phyloP scores from a whole-genome alignment of 2,329 filamentous ascomycete genomes.

The Didymella arachidicola region DNA sequence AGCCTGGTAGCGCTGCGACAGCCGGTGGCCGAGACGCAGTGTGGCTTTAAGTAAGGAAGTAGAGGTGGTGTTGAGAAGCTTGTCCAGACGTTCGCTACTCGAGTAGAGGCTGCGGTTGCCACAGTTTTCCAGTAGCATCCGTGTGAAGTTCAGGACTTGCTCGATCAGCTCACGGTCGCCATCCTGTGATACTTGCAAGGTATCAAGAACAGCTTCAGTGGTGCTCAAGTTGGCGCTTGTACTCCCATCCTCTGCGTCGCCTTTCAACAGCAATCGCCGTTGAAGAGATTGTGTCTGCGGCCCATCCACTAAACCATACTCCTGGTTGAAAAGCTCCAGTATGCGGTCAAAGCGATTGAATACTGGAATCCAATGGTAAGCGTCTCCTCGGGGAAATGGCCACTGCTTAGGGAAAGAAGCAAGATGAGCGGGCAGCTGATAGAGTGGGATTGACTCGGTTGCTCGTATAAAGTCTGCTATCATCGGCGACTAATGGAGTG shows the following conservation, averaged over 20 bases:
- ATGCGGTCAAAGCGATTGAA: slow-evolving; percentile 93
- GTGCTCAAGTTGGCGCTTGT: slow-evolving; percentile 45
- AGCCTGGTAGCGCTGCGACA: slow-evolving; percentile 92
- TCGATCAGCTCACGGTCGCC: slow-evolving; percentile 84
- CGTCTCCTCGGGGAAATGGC: slow-evolving; percentile 93
- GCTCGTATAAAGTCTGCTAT: slow-evolving; percentile 80
- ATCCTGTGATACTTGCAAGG: slow-evolving; percentile 72
- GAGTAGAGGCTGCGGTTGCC: slow-evolving; percentile 96
- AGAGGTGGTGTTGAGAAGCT: slow-evolving; percentile 86
- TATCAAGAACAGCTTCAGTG: slow-evolving; percentile 56
- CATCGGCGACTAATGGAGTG: slow-evolving; percentile 77
- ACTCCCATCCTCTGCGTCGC: slow-evolving; percentile 58
- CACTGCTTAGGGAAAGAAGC: slow-evolving; percentile 84
- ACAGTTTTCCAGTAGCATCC: slow-evolving; percentile 89
- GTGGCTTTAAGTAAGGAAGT: slow-evolving; percentile 78
- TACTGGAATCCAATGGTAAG: slow-evolving; percentile 97
- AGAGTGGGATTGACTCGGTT: slow-evolving; percentile 73
- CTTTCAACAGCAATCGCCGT: slow-evolving; percentile 69
- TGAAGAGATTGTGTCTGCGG: slow-evolving; percentile 82
- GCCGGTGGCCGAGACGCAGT: slow-evolving; percentile 80
- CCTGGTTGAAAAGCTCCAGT: slow-evolving; percentile 79
- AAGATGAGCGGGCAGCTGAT: slow-evolving; percentile 79
- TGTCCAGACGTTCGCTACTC: slow-evolving; percentile 88
- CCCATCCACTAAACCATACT: slow-evolving; percentile 80
- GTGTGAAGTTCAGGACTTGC: slow-evolving; percentile 82